phyloP scores from a whole-genome alignment of 768 basidiomycete genomes.

The Calocybe cyanea region DNA sequence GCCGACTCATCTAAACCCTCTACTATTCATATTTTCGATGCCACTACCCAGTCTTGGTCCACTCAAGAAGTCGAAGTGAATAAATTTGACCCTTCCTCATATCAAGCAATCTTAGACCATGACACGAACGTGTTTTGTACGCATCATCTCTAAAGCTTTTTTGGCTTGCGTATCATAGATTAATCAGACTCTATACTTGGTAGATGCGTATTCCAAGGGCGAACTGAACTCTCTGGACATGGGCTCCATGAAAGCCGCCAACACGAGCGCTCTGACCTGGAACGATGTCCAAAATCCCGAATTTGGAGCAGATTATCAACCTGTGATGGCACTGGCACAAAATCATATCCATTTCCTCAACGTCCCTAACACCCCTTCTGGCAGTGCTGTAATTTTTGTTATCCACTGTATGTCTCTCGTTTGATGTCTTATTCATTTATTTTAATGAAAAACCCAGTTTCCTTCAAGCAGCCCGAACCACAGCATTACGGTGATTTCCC shows the following conservation, averaged over 20 bases:
- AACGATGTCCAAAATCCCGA: constrained; percentile 50
- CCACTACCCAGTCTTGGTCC: constrained; percentile 69
- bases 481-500: constrained; percentile 72
- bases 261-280: constrained; percentile 61
- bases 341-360: constrained; percentile 86
- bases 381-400: constrained; percentile 76
- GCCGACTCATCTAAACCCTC: constrained; percentile 69
- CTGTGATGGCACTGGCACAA: constrained; percentile 78
- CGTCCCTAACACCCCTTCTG: constrained; percentile 62
- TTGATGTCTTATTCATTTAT: not conserved
- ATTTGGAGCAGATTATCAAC: constrained; percentile 56
- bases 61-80: constrained; percentile 58
- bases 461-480: constrained; percentile 72
- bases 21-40: constrained; percentile 79
- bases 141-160: too few species aligned
- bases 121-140: constrained; percentile 90
- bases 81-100: constrained; percentile 59
- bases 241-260: constrained; percentile 57
- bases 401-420: constrained; percentile 67
- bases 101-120: constrained; percentile 81
- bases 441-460: constrained; percentile 43
- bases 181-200: constrained; percentile 1
- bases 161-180: not conserved
- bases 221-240: constrained; percentile 72
- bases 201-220: constrained; percentile 67